Conservation (phyloP, 2,329 filamentous ascomycete genomes). For the Nigrospora oryzae region DNA sequence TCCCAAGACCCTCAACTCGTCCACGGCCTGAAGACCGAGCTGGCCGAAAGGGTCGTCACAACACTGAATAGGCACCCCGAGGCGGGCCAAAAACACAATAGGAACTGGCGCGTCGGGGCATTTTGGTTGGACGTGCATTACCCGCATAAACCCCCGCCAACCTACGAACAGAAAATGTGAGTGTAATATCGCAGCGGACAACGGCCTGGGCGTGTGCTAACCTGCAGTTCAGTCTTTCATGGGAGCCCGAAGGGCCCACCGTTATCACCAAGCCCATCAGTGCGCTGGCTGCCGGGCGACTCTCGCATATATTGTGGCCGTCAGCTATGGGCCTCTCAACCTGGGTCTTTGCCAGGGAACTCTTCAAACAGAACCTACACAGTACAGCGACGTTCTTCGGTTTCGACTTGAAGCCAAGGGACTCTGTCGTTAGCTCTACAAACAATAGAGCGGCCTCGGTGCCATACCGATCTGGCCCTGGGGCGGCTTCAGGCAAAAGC, state of each 20-base stretch:
- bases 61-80: constrained; percentile 7
- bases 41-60: constrained; percentile 22
- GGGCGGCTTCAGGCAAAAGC: constrained; percentile 3
- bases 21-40: constrained; percentile 29
- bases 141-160: too few species aligned
- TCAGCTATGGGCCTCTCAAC: constrained; percentile 39
- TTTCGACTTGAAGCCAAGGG: constrained; percentile 18
- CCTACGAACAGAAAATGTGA: too few species aligned
- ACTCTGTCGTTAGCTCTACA: constrained; percentile 16
- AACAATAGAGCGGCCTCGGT: constrained; percentile 12
- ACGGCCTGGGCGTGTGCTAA: too few species aligned
- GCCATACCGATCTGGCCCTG: constrained; percentile 5
- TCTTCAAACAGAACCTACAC: constrained; percentile 34
- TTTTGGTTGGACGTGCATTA: too few species aligned
- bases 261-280: constrained; percentile 19
- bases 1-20: constrained; percentile 41
- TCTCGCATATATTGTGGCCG: constrained; percentile 30
- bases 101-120: too few species aligned
- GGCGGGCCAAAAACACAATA: too few species aligned
- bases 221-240: too few species aligned
- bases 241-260: constrained; percentile 7
- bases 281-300: constrained; percentile 35
- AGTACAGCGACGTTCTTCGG: constrained; percentile 38
- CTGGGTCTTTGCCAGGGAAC: constrained; percentile 41
- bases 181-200: too few species aligned